These are phyloP conservation scores for Peribolospora baueri DNA, from an alignment of 768 basidiomycete genomes.

Conservation along the genomic window DNA sequence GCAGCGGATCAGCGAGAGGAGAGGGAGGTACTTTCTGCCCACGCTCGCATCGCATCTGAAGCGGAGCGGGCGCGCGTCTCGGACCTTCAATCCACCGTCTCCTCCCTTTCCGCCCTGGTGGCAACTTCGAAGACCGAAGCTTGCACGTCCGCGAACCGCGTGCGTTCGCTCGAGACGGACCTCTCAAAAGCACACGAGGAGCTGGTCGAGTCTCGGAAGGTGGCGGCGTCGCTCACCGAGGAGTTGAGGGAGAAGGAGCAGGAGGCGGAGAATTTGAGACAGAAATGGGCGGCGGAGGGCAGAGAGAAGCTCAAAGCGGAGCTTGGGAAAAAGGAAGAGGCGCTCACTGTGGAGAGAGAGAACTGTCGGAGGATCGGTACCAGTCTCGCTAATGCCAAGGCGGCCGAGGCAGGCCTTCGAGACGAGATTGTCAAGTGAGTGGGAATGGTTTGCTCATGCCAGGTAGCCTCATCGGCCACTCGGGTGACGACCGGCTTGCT, in stretches of 20 bases:
- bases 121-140: no score
- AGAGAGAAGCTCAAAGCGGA: neutral
- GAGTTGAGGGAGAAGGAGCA: conserved; percentile 19
- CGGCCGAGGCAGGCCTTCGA: conserved; percentile 42
- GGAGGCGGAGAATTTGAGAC: conserved; percentile 11
- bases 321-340: neutral
- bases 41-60: neutral
- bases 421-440: conserved; percentile 46
- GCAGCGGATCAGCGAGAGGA: neutral
- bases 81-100: no score
- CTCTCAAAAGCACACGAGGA: neutral
- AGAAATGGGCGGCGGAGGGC: conserved; percentile 1
- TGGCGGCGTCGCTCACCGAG: conserved; percentile 3
- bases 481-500: neutral
- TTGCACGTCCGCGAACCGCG: no score
- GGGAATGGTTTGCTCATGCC: neutral
- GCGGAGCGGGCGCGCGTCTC: neutral
- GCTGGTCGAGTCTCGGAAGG: neutral
- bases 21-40: no score
- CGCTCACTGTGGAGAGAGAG: conserved; percentile 18
- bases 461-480: neutral
- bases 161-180: no score
- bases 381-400: conserved; percentile 32
- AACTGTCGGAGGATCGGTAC: conserved; percentile 27
- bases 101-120: no score